These are phyloP conservation scores for Colletotrichum simmondsii DNA, from an alignment of 2,329 filamentous ascomycete genomes.

Conservation along the genomic window DNA sequence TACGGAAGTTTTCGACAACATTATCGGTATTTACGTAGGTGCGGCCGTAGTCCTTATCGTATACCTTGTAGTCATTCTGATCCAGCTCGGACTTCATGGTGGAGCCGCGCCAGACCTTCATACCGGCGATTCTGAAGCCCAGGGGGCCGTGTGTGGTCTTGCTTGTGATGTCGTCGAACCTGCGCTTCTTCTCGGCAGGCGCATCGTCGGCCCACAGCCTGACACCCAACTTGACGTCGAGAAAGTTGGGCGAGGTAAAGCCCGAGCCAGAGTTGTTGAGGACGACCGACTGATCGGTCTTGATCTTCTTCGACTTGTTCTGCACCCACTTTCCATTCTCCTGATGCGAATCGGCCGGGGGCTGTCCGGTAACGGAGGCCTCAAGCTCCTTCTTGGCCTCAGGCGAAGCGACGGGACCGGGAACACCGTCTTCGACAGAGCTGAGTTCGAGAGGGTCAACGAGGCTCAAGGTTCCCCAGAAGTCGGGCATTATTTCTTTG, in stretches of 20 bases:
- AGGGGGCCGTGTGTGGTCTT: slow-evolving; percentile 70
- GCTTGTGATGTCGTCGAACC: slow-evolving; percentile 68
- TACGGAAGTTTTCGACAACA: slow-evolving; percentile 63
- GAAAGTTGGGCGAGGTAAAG: slow-evolving; percentile 86
- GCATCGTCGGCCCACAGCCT: slow-evolving; percentile 86
- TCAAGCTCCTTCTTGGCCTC: slow-evolving; percentile 49
- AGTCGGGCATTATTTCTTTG: slow-evolving; percentile 83
- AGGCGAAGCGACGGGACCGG: slow-evolving; percentile 53
- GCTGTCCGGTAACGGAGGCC: slow-evolving; percentile 45
- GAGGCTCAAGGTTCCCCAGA: slow-evolving; percentile 83
- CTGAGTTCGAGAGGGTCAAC: slow-evolving; percentile 61
- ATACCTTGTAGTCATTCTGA: slow-evolving; percentile 66
- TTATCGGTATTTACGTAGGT: slow-evolving; percentile 63
- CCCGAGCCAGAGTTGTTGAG: slow-evolving; percentile 86
- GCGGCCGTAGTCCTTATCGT: slow-evolving; percentile 73
- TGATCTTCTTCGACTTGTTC: slow-evolving; percentile 69
- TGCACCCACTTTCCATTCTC: slow-evolving; percentile 55
- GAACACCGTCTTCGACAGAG: slow-evolving; percentile 60
- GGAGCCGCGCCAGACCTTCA: slow-evolving; percentile 71
- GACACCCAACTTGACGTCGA: slow-evolving; percentile 92
- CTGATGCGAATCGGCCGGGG: slow-evolving; percentile 35
- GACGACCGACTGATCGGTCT: slow-evolving; percentile 83
- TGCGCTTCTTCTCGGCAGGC: slow-evolving; percentile 65
- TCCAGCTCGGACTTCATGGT: slow-evolving; percentile 62
- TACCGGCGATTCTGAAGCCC: slow-evolving; percentile 73